phyloP scores from a whole-genome alignment of 2,329 filamentous ascomycete species.

The Aspergillus versicolor region DNA sequence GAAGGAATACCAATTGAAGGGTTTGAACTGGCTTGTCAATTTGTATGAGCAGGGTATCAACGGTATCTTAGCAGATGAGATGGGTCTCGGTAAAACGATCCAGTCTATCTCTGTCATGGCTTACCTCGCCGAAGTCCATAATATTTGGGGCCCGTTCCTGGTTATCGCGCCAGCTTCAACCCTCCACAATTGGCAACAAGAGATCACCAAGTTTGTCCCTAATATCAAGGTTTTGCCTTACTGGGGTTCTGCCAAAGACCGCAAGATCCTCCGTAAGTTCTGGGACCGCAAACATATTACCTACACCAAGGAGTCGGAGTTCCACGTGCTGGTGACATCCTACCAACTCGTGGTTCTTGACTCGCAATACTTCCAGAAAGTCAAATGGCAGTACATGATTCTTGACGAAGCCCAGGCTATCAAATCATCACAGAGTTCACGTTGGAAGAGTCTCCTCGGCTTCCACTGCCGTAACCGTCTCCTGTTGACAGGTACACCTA shows the following conservation, averaged over 20 bases:
- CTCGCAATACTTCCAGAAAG: conserved; percentile 97
- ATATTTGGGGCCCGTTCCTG: conserved; percentile 96
- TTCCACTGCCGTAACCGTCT: conserved; percentile 96
- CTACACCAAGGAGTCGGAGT: conserved; percentile 87
- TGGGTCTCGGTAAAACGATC: conserved; percentile 98
- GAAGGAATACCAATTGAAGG: conserved; percentile 98
- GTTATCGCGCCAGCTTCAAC: conserved; percentile 96
- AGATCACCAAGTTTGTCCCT: conserved; percentile 92
- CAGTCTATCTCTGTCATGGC: conserved; percentile 99
- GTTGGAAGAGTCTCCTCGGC: conserved; percentile 92
- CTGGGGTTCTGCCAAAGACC: conserved; percentile 91
- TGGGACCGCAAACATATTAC: conserved; percentile 98
- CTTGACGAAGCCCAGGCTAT: conserved; percentile 97
- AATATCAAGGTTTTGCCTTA: conserved; percentile 94
- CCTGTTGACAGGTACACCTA: conserved; percentile 91
- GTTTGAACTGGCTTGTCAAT: conserved; percentile 98
- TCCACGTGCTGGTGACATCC: conserved; percentile 94
- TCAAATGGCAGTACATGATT: conserved; percentile 99
- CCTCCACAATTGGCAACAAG: conserved; percentile 98
- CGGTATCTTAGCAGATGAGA: conserved; percentile 96
- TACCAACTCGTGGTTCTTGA: conserved; percentile 97
- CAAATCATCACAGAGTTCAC: conserved; percentile 93
- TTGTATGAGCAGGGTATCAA: conserved; percentile 99
- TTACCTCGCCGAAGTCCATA: conserved; percentile 93
- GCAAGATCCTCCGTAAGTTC: conserved; percentile 95